Evolutionary conservation across 1,139 yeast species (phyloP), one percentile per base, ranked within the genome.

Genomic region (Yamadazyma diospyri): DNA sequence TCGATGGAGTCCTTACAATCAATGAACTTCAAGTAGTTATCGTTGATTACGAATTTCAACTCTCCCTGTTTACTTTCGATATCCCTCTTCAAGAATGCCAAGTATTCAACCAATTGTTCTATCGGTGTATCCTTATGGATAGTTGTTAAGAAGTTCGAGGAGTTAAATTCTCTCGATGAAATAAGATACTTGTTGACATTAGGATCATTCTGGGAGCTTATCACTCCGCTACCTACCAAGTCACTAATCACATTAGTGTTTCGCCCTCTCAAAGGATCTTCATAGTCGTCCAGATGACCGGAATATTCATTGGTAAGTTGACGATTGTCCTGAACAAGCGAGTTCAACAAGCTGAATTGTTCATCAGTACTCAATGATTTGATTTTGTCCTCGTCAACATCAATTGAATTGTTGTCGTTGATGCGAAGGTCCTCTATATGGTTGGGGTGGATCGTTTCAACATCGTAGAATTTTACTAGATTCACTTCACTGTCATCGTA

Each of bases 21-120:
- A 31, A 89, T 83, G 45, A 88, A 87, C 45, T 76, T 71, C 35
- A 78, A 74, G 51, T 79, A 88, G 51, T 89, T 92, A 16, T 75
- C 69, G 46, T 84, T 85, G 6, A 89, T 83, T 21, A 84, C 72
- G 11, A 61, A 59, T 42, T 80, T 76, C 50, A 89, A 62, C 32
- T 82, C 81, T 9, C 69, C 67, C n/a, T 85, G 78, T 47, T 82
- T 83, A 15, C 74, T 64, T 13, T 76, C 70, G 21, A 89, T 77
- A 18, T 78, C 75, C 18, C 58, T 52, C 43, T 86, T 88, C 37
- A 89, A 63, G 32, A 60, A 68, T 23, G 64, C 69, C 37, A 87
- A 64, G 2, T 87, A 76, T 7, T 60, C 51, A 19, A 69, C 61
- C 42, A 88, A 64, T 24, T 81, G 77, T 13, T 74, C 76, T 35